Evolutionary conservation across 2,329 filamentous ascomycete genomes (phyloP), one percentile per base, ranked within the genome.

Genomic region (Arthrobotrys sphaeroides): DNA sequence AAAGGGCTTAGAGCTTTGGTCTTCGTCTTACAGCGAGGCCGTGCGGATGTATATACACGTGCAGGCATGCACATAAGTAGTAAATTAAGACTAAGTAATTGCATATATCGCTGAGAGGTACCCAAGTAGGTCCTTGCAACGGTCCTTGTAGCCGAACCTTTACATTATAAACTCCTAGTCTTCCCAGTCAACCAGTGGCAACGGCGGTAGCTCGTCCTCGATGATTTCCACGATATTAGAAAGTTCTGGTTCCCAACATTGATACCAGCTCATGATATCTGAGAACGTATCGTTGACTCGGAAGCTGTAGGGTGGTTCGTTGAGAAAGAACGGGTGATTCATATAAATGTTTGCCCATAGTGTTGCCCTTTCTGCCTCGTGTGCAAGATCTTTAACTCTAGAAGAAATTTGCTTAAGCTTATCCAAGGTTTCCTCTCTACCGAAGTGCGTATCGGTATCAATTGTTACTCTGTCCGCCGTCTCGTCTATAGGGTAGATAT

Each of bases 211-310:
- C 36, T 62, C 55, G 10, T 62, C 9, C 6, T 10, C 13, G 13
- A 70, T 18, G 12, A 5, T 22, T 5, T n/a, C 43, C 10, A 43
- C 36, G 24, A 70, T 62, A 13, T 10, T 49, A 4, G 40, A 16
- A 26, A 70, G 43, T n/a, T 43, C 55, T 5, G n/a, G 3, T 22
- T 61, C 12, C 66, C 66, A 69, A 55, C 66, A 61, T 0, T 47
- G 10, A 12, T 43, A 61, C 66, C 55, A 70, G 9, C 4, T 33
- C 20, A n/a, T n/a, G n/a, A n/a, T n/a, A n/a, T n/a, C n/a, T n/a
- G n/a, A n/a, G n/a, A n/a, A 24, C 5, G 26, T 13, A 51, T 20
- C 9, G 49, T 51, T 42, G 9, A 26, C 9, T 53, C 9, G 10
- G n/a, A n/a, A n/a, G n/a, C n/a, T n/a, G n/a, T n/a, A n/a, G n/a